These are phyloP conservation scores for Exophiala sp. DNA, from an alignment of 2,329 filamentous ascomycete species.

Conservation along the genomic window DNA sequence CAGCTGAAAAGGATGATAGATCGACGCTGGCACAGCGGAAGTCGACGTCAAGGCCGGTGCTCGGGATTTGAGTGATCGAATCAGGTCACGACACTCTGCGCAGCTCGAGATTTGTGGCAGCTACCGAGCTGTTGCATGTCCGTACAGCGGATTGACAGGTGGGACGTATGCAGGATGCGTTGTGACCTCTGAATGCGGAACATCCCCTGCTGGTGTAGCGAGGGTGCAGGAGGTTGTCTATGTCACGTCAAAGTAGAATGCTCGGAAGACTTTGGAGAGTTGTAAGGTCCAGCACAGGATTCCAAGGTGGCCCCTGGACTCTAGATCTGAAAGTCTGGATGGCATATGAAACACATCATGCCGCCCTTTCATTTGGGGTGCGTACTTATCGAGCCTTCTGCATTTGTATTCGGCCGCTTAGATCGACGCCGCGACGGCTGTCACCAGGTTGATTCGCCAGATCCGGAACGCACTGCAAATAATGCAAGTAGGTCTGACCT, in stretches of 20 bases:
- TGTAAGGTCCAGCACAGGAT: too few species aligned
- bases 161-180: background rate
- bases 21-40: background rate
- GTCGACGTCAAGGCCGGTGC: background rate
- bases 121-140: background rate
- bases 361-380: too few species aligned
- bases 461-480: conserved; percentile 2
- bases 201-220: background rate
- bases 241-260: too few species aligned
- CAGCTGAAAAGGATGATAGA: background rate
- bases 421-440: conserved; percentile 7
- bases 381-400: background rate
- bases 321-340: too few species aligned
- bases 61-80: background rate
- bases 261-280: too few species aligned
- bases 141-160: background rate
- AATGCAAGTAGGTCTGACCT: background rate
- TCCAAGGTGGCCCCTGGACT: too few species aligned
- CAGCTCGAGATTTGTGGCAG: background rate
- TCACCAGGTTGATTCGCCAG: conserved; percentile 1
- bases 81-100: background rate
- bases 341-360: background rate
- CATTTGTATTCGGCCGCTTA: background rate
- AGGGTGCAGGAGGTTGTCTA: background rate
- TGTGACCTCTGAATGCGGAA: background rate